These are phyloP conservation scores for Moesziomyces parantarcticus DNA, from an alignment of 1,284 basidiomycete species.

Conservation along the genomic window DNA sequence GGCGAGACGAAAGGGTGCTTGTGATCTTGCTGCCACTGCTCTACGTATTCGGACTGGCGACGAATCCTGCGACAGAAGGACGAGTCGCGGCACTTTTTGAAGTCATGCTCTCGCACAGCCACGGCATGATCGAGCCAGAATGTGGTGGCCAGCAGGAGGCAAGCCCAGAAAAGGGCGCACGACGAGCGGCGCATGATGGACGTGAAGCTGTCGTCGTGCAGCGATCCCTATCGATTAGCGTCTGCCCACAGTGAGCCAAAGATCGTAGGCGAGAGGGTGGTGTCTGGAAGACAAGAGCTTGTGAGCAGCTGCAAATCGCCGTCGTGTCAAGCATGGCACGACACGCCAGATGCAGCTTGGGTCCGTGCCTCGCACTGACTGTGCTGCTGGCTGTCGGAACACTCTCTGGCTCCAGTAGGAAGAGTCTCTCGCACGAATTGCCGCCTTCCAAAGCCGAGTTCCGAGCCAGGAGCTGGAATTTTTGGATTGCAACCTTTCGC, in stretches of 20 bases:
- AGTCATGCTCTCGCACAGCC: conserved; percentile 54
- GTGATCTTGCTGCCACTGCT: conserved; percentile 40
- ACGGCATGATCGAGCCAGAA: conserved; percentile 16
- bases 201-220: conserved; percentile 6
- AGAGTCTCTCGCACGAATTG: conserved; percentile 24
- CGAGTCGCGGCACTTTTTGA: conserved; percentile 66
- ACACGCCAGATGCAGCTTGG: background rate
- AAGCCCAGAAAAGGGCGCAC: conserved; percentile 22
- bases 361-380: conserved; percentile 12
- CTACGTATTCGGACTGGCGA: conserved; percentile 55
- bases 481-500: background rate
- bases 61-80: conserved; percentile 65
- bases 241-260: background rate
- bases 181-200: conserved; percentile 12
- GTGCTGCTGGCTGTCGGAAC: too few species aligned
- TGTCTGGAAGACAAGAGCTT: background rate
- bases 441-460: background rate
- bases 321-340: too few species aligned
- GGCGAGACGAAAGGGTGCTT: conserved; percentile 49
- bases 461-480: background rate
- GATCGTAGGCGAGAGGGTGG: too few species aligned
- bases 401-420: too few species aligned
- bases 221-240: background rate
- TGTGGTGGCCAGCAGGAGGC: conserved; percentile 12
- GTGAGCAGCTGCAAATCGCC: too few species aligned